phyloP scores from a whole-genome alignment of 2,329 filamentous ascomycete genomes.

The Aspergillus aculeatinus region DNA sequence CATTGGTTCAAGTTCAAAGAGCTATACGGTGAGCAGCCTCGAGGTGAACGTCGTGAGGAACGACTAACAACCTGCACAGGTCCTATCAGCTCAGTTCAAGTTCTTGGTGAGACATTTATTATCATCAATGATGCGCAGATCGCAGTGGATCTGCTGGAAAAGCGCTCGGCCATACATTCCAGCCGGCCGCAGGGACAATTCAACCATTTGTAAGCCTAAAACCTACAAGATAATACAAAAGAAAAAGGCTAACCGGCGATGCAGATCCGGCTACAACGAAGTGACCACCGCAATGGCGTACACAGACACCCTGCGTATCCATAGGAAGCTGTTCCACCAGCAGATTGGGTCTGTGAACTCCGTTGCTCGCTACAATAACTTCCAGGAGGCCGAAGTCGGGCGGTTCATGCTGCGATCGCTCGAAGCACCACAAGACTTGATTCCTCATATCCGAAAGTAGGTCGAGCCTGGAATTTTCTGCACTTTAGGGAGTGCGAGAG shows the following conservation, averaged over 20 bases:
- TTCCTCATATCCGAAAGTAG: constrained; percentile 47
- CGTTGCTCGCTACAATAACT: constrained; percentile 39
- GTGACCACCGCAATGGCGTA: constrained; percentile 38
- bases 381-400: constrained; percentile 48
- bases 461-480: constrained; percentile 11
- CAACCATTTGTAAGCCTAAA: constrained; percentile 37
- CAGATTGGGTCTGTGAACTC: constrained; percentile 46
- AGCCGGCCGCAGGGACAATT: constrained; percentile 34
- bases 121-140: constrained; percentile 36
- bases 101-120: constrained; percentile 39
- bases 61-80: constrained; percentile 19
- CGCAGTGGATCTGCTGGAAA: constrained; percentile 38
- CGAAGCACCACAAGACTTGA: constrained; percentile 38
- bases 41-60: not conserved
- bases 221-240: not conserved
- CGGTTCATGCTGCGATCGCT: constrained; percentile 47
- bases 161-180: constrained; percentile 31
- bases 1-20: constrained; percentile 49
- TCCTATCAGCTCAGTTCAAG: constrained; percentile 39
- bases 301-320: constrained; percentile 35
- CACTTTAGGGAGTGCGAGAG: too few relatives aligned
- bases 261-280: constrained; percentile 42
- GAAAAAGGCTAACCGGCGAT: not conserved
- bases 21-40: constrained; percentile 31
- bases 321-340: constrained; percentile 49